A percentile compares a stretch with the other conserved stretches of the same genome.
Evolutionary conservation across 2,329 filamentous ascomycete genomes (phyloP).

Genomic region (Pseudopyricularia cyperi): DNA sequence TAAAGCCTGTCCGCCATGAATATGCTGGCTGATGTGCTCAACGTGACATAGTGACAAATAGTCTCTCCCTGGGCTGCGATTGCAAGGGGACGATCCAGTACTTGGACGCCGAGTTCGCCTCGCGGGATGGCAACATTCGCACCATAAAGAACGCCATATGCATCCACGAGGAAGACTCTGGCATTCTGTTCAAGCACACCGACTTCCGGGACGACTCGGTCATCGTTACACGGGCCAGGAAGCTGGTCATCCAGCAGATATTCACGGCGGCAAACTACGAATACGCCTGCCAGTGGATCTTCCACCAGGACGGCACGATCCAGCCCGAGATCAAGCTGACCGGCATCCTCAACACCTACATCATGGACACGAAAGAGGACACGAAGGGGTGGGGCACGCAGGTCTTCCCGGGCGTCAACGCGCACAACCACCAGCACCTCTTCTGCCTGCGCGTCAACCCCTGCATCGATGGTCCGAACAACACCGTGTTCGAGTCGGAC

Average conservation of each 20-base stretch:
- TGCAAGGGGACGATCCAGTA: slow-evolving; percentile 90
- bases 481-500: slow-evolving; percentile 77
- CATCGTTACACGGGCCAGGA: slow-evolving; percentile 74
- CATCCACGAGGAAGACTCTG: slow-evolving; percentile 86
- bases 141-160: slow-evolving; percentile 91
- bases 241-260: slow-evolving; percentile 78
- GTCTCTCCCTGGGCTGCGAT: slow-evolving; percentile 62
- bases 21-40: slow-evolving; percentile 20
- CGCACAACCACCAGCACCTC: slow-evolving; percentile 91
- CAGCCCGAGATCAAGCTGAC: slow-evolving; percentile 88
- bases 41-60: slow-evolving; percentile 55
- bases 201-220: slow-evolving; percentile 85
- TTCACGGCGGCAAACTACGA: slow-evolving; percentile 97
- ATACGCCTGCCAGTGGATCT: slow-evolving; percentile 70
- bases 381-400: slow-evolving; percentile 81
- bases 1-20: too few relatives aligned
- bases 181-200: slow-evolving; percentile 87
- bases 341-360: slow-evolving; percentile 84
- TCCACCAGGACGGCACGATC: slow-evolving; percentile 84
- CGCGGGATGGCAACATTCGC: slow-evolving; percentile 58
- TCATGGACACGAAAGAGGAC: slow-evolving; percentile 68
- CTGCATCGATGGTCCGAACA: slow-evolving; percentile 73
- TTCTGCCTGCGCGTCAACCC: slow-evolving; percentile 84
- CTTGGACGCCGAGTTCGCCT: slow-evolving; percentile 76
- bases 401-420: slow-evolving; percentile 73